Base-by-base conservation (phyloP, 495 filamentous ascomycete species). In the Penicillium verhagenii region DNA sequence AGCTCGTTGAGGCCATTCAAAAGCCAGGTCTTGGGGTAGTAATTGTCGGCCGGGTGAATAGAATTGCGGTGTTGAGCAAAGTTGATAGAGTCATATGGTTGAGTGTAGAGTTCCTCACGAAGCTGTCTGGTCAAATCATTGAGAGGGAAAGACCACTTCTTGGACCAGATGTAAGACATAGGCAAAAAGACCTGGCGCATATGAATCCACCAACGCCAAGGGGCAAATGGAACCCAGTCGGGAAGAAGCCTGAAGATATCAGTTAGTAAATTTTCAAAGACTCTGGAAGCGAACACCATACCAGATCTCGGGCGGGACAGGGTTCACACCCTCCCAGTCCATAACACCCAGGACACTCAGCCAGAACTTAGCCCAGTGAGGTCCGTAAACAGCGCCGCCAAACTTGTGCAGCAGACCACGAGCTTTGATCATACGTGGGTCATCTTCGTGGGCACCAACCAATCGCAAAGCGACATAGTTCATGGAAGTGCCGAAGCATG, bases 181-280 rank as follows among this genome's bases (percentile, higher is more conserved):
- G 93, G 88, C 31, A 96, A 70, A 68, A 92, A 96, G 26, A 98
- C 93, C 67, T 87, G 84, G 14, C 94, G 90, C 71, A 96, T 96
- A 57, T 98, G 94, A 57, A 96, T 91, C 94, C 94, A 98, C 94
- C 94, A 98, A 43, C 91, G 79, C 94, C 95, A 97, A 0, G 95
- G 94, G 9, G 90, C 86, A 59, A 97, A 82, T 1, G 94, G 95
- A 13, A 92, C 83, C 93, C 94, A 97, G 69, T 97, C 91, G 2
- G 94, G 95, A 2, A 98, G 76, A 23, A 97, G 82, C 82, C 82
- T 85, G 49, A 9, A 35, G n/a, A 1, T 13, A 29, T 33, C 44
- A 26, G 49, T 59, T n/a, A 58, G 43, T 11, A 43, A 40, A 19
- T 16, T n/a, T 14, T 6, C 13, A 46, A 20, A 19, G 42, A 19